Evolutionary conservation across 352 stramenopile species (phyloP).

Genomic region (Pythium diclinum): DNA sequence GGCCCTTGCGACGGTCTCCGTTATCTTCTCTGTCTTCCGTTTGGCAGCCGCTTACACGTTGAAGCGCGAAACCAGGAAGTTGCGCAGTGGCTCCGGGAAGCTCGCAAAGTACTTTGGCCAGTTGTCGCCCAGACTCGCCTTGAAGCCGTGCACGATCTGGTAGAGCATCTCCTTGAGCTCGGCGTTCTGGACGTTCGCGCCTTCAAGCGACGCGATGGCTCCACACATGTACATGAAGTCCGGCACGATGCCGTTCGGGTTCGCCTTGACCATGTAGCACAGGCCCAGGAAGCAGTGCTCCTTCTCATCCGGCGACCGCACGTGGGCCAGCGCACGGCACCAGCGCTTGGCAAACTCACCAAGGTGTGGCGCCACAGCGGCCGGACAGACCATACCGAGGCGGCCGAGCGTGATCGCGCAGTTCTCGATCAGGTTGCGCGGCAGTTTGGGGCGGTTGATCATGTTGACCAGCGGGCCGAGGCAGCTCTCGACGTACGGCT

Average conservation of each 20-base stretch:
- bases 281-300: conserved; percentile 88
- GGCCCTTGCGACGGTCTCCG: background rate
- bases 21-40: background rate
- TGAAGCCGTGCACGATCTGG: conserved; percentile 88
- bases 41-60: conserved; percentile 49
- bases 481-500: conserved; percentile 74
- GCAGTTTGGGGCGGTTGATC: conserved; percentile 86
- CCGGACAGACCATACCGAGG: conserved; percentile 84
- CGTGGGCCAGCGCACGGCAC: conserved; percentile 83
- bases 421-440: conserved; percentile 88
- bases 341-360: conserved; percentile 87
- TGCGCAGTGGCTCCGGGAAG: conserved; percentile 76
- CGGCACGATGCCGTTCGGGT: conserved; percentile 83
- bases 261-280: conserved; percentile 90
- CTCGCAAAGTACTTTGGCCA: conserved; percentile 83
- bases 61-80: conserved; percentile 80
- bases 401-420: conserved; percentile 89
- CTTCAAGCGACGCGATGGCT: conserved; percentile 83
- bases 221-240: conserved; percentile 91
- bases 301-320: conserved; percentile 84
- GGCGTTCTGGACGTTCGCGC: conserved; percentile 67
- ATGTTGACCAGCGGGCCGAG: conserved; percentile 75
- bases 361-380: conserved; percentile 73
- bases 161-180: conserved; percentile 86
- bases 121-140: conserved; percentile 83